A percentile compares a stretch with the other conserved stretches of the same genome.
These are phyloP conservation scores for Puya raimondii DNA, from an alignment of 176 grass and related monocot genomes.

Conservation along the genomic window DNA sequence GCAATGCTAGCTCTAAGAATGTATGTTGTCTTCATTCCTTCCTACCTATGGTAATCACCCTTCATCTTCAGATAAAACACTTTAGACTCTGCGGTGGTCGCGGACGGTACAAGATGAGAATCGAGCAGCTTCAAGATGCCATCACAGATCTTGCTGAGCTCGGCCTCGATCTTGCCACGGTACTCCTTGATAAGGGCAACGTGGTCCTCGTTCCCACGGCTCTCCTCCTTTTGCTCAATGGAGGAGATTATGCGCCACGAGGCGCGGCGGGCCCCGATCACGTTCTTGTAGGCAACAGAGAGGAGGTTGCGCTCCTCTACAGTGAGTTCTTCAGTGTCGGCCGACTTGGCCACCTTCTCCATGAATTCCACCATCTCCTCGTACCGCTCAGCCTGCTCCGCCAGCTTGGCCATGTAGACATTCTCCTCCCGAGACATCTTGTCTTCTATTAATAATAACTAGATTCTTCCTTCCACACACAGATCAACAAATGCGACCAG, in stretches of 20 bases:
- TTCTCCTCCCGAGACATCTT: conserved; percentile 16
- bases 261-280: conserved; percentile 14
- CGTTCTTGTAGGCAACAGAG: conserved; percentile 18
- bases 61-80: conserved; percentile 22
- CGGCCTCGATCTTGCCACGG: conserved; percentile 8
- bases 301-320: conserved; percentile 21
- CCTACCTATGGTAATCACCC: conserved; percentile 14
- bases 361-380: conserved; percentile 21
- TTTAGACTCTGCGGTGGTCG: conserved; percentile 11
- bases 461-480: background rate
- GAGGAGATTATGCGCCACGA: conserved; percentile 20
- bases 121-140: conserved; percentile 17
- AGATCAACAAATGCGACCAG: background rate
- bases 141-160: conserved; percentile 16
- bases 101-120: conserved; percentile 4
- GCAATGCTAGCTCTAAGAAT: background rate
- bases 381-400: conserved; percentile 14
- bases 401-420: conserved; percentile 15
- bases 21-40: background rate
- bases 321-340: conserved; percentile 1
- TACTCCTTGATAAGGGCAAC: conserved; percentile 13
- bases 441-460: background rate
- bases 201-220: conserved; percentile 13
- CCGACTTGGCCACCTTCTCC: conserved; percentile 19
- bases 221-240: conserved; percentile 19